Base-by-base conservation (phyloP, 805 yeast genomes). In the Monosporozyma yasuniensis region DNA sequence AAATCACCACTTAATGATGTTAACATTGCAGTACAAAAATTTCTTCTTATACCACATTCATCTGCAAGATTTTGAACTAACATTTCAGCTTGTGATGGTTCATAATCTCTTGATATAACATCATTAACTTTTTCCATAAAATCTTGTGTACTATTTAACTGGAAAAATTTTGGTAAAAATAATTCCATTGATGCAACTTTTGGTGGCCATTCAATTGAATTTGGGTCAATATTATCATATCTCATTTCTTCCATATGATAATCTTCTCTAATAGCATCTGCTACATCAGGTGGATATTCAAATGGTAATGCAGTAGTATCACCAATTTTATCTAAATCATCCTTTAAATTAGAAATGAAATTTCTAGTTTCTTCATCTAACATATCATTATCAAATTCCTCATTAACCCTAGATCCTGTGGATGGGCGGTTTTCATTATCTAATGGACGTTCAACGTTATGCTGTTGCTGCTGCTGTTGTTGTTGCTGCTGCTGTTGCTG, bases 1-100 rank as follows among this genome's bases (percentile, higher is more conserved):
- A 72, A 57, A 55, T 72, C 76, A 60, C 77, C 77, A 46, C 75
- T 71, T 27, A 73, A 64, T 10, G 70, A 66, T 0, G 75, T 71
- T 43, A 73, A 60, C 22, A 73, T 69, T 47, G 67, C 67, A 1
- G 73, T 69, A 50, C 75, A 73, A 50, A 73, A 73, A 22, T 66
- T 66, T 48, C 64, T 70, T 41, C 73, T 64, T 10, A 73, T 66
- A 47, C 77, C 77, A 4, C 69, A 64, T 47, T 72, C 77, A 18
- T 63, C 67, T 47, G 66, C 65, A n/a, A 73, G 50, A 16, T 69
- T 70, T 39, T 68, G 66, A 7, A 73, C 71, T 46, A 73, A 60
- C 48, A 66, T 65, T 46, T 72, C 76, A 12, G 76, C 76, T 53
- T 72, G 74, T 4, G 70, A 66, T 16, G 70, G 65, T 27, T 67